These are phyloP conservation scores for Erysimum cheiri DNA, from an alignment of 441 rosid genomes.

Conservation along the genomic window DNA sequence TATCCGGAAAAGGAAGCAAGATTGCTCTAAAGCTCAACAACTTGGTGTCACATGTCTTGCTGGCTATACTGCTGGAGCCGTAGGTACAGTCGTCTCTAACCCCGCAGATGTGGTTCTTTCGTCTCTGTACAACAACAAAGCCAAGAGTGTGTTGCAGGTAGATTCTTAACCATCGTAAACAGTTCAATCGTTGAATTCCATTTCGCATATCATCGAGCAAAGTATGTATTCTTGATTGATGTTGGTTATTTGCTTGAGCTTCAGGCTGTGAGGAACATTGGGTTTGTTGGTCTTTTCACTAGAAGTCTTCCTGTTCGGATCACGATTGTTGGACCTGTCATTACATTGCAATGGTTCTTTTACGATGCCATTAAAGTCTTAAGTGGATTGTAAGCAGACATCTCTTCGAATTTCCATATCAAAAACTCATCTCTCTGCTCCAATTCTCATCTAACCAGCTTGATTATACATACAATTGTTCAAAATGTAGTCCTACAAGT, in stretches of 20 bases:
- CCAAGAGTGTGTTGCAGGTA: constrained; percentile 51
- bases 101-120: constrained; percentile 84
- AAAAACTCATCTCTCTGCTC: constrained; percentile 3
- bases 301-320: constrained; percentile 80
- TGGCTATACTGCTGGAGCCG: constrained; percentile 84
- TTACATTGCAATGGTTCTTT: constrained; percentile 78
- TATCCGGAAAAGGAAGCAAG: constrained; percentile 61
- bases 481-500: constrained; percentile 44
- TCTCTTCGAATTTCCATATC: constrained; percentile 13
- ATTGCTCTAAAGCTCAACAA: constrained; percentile 74
- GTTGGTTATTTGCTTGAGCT: constrained; percentile 26
- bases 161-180: neutral
- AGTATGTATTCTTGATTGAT: constrained; percentile 14
- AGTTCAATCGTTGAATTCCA: neutral
- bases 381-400: constrained; percentile 69
- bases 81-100: constrained; percentile 71
- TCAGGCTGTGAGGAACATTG: constrained; percentile 76
- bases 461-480: constrained; percentile 10
- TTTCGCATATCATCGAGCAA: neutral
- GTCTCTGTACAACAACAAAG: constrained; percentile 69
- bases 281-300: constrained; percentile 67
- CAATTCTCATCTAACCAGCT: constrained; percentile 12
- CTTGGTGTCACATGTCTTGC: constrained; percentile 85
- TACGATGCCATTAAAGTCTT: constrained; percentile 73
- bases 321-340: constrained; percentile 71